These are phyloP conservation scores for Mycena amicta DNA, from an alignment of 768 basidiomycete genomes.

Conservation along the genomic window DNA sequence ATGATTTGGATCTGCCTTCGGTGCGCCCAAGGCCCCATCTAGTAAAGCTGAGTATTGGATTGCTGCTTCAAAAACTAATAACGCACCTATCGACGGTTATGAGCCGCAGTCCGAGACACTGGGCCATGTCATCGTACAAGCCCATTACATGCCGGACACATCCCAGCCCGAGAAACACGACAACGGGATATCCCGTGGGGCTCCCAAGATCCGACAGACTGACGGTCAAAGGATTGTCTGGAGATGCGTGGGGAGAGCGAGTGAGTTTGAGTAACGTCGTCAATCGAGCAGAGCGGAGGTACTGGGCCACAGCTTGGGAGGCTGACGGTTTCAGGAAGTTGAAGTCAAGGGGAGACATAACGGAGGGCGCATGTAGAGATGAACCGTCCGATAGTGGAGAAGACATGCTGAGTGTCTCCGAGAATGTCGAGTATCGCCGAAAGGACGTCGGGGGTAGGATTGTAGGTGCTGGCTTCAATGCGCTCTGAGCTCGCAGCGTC, in stretches of 20 bases:
- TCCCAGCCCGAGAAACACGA: constrained; percentile 92
- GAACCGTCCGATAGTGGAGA: constrained; percentile 60
- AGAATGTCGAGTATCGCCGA: constrained; percentile 53
- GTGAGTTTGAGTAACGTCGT: constrained; percentile 82
- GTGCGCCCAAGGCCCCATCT: constrained; percentile 95
- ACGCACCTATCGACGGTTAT: constrained; percentile 91
- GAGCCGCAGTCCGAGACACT: constrained; percentile 79
- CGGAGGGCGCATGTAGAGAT: constrained; percentile 55
- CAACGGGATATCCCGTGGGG: constrained; percentile 81
- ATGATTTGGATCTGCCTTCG: constrained; percentile 64
- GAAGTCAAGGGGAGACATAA: constrained; percentile 51
- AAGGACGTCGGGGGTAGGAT: constrained; percentile 42
- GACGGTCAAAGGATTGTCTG: constrained; percentile 73
- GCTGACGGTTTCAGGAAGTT: constrained; percentile 46
- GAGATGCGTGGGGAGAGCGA: constrained; percentile 77
- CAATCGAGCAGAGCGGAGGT: constrained; percentile 82
- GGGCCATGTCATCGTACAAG: constrained; percentile 95
- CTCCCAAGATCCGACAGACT: constrained; percentile 94
- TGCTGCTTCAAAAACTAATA: not conserved
- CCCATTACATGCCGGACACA: constrained; percentile 95
- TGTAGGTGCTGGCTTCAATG: constrained; percentile 38
- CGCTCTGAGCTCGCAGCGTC: constrained; percentile 64
- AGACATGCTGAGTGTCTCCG: constrained; percentile 57
- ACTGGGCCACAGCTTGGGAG: constrained; percentile 80
- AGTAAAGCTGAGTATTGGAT: constrained; percentile 16